Evolutionary conservation across 169 alveolate species (phyloP), one percentile per base, ranked within the genome.

Genomic region (Pseudocohnilembus persalinus): DNA sequence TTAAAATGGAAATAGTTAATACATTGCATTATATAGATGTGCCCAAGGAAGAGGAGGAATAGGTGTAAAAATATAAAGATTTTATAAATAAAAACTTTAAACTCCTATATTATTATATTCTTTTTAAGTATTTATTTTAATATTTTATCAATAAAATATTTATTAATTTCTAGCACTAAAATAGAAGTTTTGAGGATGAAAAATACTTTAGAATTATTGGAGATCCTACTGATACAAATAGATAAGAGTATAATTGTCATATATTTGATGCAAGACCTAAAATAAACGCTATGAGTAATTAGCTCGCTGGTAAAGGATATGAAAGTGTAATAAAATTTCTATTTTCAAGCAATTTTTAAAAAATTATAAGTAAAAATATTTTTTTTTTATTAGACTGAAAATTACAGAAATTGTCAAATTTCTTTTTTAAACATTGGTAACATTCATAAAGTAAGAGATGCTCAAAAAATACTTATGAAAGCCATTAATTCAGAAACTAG

Each of bases 191-290:
- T 35, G 95, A 94, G 33, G 97, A 94, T 82, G 94, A 92, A 33
- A 73, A 32, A 15, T 82, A 82, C 73, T 49, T 82, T 29, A 82
- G 34, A 74, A 73, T 73, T 31, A 82, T 82, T 49, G 68, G 68
- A 49, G 68, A 49, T 49, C 20, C 26, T 49, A 49, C 4, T 49
- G 68, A 49, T 73, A 29, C n/a, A 29, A 29, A 63, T 82, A 0
- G 81, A 73, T 73, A 76, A 73, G 24, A 24, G 6, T 73, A 73
- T 29, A 80, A 92, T 76, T 83, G 93, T 35, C n/a, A 76, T 24
- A 95, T 95, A 29, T 93, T 84, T 88, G 97, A 95, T 91, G 97
- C 97, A 4, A 84, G 97, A 81, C 92, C 96, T 0, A 88, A 90
- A 65, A 79, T 95, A n/a, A 92, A 91, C 89, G 97, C 97, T 29